Evolutionary conservation across 768 basidiomycete genomes (phyloP).

Genomic region (Trametes sanguinea): DNA sequence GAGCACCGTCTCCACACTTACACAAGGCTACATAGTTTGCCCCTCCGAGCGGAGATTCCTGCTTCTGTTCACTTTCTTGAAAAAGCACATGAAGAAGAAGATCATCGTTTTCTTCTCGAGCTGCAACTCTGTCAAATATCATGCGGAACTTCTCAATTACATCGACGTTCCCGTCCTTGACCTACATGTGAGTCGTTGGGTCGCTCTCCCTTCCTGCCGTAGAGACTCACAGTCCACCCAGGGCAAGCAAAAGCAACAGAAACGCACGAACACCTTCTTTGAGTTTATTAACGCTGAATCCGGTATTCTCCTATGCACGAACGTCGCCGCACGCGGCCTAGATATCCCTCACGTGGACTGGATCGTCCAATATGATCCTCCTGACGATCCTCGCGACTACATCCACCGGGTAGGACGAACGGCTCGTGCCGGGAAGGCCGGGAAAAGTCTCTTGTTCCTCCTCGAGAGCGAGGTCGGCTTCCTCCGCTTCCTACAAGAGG

Average conservation of each 20-base stretch:
- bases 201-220: slow-evolving; percentile 22
- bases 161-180: slow-evolving; percentile 88
- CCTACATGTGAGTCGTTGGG: slow-evolving; percentile 28
- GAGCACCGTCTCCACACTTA: slow-evolving; percentile 89
- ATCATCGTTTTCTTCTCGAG: slow-evolving; percentile 95
- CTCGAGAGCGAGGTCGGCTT: slow-evolving; percentile 94
- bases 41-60: slow-evolving; percentile 96
- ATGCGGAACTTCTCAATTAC: slow-evolving; percentile 94
- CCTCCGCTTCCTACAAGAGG: slow-evolving; percentile 92
- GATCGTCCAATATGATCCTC: slow-evolving; percentile 98
- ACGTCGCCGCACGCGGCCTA: slow-evolving; percentile 95
- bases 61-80: slow-evolving; percentile 96
- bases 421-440: slow-evolving; percentile 93
- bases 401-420: slow-evolving; percentile 99
- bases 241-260: slow-evolving; percentile 99
- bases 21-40: slow-evolving; percentile 98
- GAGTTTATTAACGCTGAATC: slow-evolving; percentile 95
- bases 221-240: slow-evolving; percentile 33
- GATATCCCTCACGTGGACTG: slow-evolving; percentile 98
- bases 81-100: slow-evolving; percentile 97
- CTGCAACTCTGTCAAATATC: slow-evolving; percentile 74
- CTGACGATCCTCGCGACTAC: slow-evolving; percentile 97
- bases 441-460: slow-evolving; percentile 92
- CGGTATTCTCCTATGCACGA: slow-evolving; percentile 94
- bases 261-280: slow-evolving; percentile 98